Conservation (phyloP, 2,329 filamentous ascomycete genomes). For the Thielaviopsis cerberus region DNA sequence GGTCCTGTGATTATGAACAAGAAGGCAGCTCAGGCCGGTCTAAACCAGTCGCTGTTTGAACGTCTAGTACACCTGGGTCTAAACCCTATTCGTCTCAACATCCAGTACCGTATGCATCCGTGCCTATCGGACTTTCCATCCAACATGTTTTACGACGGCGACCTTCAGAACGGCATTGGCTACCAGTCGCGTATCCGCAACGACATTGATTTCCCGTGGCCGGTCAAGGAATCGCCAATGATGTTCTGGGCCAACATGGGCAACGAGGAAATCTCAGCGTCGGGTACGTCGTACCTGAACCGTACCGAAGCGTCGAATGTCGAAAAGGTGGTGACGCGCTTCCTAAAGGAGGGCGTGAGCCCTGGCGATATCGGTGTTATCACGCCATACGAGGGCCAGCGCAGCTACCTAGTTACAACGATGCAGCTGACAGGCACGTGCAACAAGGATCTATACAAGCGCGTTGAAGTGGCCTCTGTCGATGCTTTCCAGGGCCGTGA, state of each 20-base stretch:
- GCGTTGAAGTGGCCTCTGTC: slow-evolving; percentile 93
- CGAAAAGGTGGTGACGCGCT: slow-evolving; percentile 93
- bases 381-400: slow-evolving; percentile 93
- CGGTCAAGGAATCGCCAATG: slow-evolving; percentile 84
- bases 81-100: slow-evolving; percentile 79
- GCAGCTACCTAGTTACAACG: slow-evolving; percentile 96
- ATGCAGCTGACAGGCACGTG: slow-evolving; percentile 96
- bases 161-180: slow-evolving; percentile 88
- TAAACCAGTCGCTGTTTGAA: slow-evolving; percentile 97
- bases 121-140: slow-evolving; percentile 93
- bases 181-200: slow-evolving; percentile 71
- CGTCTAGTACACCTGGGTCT: slow-evolving; percentile 82
- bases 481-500: slow-evolving; percentile 98
- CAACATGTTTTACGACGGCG: slow-evolving; percentile 99
- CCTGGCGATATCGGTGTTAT: slow-evolving; percentile 90
- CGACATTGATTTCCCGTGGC: slow-evolving; percentile 97
- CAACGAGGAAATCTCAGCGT: slow-evolving; percentile 94
- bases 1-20: slow-evolving; percentile 99
- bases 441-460: slow-evolving; percentile 97
- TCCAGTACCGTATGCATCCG: slow-evolving; percentile 98
- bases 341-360: slow-evolving; percentile 97
- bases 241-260: slow-evolving; percentile 99
- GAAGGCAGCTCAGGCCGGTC: slow-evolving; percentile 90
- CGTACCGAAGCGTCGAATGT: slow-evolving; percentile 93
- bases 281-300: slow-evolving; percentile 93